Percentiles rank a stretch among this genome's conserved stretches.
Conservation (phyloP, 345 rosid species). For the Melaleuca quinquenervia region DNA sequence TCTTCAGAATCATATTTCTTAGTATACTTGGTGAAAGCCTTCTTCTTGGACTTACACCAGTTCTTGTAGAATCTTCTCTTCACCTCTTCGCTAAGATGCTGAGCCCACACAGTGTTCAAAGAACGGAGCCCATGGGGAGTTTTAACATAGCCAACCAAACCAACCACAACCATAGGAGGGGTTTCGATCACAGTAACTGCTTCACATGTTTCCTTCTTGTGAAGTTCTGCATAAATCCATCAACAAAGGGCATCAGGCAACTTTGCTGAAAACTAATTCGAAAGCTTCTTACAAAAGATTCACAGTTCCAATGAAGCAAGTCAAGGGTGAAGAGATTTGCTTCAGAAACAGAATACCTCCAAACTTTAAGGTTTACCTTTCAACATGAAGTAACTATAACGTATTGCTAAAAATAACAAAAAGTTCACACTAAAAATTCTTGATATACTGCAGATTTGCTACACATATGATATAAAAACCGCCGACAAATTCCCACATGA, state of each 20-base stretch:
- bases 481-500: background rate
- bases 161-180: constrained; percentile 89
- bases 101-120: constrained; percentile 83
- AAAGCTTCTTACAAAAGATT: background rate
- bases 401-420: background rate
- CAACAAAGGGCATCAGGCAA: background rate
- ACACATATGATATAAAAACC: background rate
- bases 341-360: background rate
- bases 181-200: constrained; percentile 78
- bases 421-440: background rate
- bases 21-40: constrained; percentile 68
- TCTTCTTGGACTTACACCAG: constrained; percentile 89
- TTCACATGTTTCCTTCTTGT: constrained; percentile 94
- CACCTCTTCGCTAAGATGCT: constrained; percentile 79
- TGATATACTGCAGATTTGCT: background rate
- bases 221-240: constrained; percentile 38
- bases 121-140: constrained; percentile 77
- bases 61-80: constrained; percentile 83
- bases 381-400: background rate
- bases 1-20: constrained; percentile 56
- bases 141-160: constrained; percentile 82
- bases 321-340: background rate
- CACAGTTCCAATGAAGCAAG: background rate
- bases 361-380: background rate
- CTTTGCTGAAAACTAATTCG: background rate